phyloP scores from a whole-genome alignment of 768 basidiomycete genomes.

The Paxillus rubicundulus region DNA sequence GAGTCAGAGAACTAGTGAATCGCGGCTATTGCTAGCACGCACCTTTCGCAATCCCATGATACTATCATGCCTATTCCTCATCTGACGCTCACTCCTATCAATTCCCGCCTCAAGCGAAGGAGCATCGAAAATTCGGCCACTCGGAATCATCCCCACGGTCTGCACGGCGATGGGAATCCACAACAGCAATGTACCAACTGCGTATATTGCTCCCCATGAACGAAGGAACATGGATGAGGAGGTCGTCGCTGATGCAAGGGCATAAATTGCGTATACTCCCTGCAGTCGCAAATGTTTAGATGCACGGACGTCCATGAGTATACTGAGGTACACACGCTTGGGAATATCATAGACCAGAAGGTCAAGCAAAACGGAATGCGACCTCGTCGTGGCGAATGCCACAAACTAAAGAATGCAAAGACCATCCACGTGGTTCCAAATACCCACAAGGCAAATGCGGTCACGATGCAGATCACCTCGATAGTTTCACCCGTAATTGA shows the following conservation, averaged over 20 bases:
- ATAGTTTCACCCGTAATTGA: slow-evolving; percentile 39
- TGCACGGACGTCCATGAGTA: background rate
- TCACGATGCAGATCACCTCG: slow-evolving; percentile 44
- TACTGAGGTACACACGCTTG: slow-evolving; percentile 47
- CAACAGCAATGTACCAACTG: slow-evolving; percentile 46
- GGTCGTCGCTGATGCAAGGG: slow-evolving; percentile 46
- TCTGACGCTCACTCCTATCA: slow-evolving; percentile 6
- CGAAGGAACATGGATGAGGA: slow-evolving; percentile 57
- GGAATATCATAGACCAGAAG: slow-evolving; percentile 72
- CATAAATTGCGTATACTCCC: slow-evolving; percentile 69
- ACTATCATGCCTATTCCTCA: slow-evolving; percentile 2
- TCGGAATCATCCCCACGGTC: slow-evolving; percentile 37
- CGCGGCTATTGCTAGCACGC: background rate
- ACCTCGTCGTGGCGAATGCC: slow-evolving; percentile 38
- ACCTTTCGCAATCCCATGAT: background rate
- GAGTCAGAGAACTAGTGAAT: too few relatives aligned
- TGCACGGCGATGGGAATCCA: slow-evolving; percentile 49
- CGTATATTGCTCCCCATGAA: slow-evolving; percentile 55
- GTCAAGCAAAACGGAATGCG: slow-evolving; percentile 52
- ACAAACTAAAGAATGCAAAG: slow-evolving; percentile 51
- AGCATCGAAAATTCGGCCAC: slow-evolving; percentile 42
- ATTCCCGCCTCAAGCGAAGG: slow-evolving; percentile 38
- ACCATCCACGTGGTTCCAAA: slow-evolving; percentile 63
- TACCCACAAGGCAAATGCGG: slow-evolving; percentile 57
- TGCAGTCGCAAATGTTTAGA: slow-evolving; percentile 16